A percentile compares a stretch with the other conserved stretches of the same genome.
Conservation (phyloP, 2,329 filamentous ascomycete genomes). For the Sporothrix inflata region DNA sequence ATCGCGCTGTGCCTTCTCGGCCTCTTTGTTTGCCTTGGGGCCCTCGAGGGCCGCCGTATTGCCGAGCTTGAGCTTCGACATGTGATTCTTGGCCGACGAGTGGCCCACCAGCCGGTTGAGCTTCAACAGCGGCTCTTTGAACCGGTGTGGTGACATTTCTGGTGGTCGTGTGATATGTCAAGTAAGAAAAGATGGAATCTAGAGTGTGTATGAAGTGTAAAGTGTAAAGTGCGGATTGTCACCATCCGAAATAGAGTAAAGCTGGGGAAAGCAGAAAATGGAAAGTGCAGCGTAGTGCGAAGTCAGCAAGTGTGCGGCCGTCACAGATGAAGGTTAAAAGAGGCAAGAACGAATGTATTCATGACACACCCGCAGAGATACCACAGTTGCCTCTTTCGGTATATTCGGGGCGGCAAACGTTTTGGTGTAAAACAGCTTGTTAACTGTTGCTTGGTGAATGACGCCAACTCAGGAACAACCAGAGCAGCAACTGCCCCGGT, state of each 20-base stretch:
- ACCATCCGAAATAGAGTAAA: neutral
- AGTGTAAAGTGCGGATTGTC: too few relatives aligned
- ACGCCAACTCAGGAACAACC: neutral
- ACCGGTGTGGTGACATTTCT: slow-evolving; percentile 40
- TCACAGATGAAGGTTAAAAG: neutral
- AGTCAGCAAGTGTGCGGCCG: neutral
- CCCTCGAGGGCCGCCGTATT: slow-evolving; percentile 43
- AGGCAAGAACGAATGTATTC: neutral
- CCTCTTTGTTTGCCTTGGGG: slow-evolving; percentile 36
- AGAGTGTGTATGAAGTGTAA: neutral
- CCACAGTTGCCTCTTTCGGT: neutral
- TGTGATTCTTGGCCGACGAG: slow-evolving; percentile 45
- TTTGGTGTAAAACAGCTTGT: neutral
- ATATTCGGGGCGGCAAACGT: neutral
- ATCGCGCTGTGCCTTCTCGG: slow-evolving; percentile 40
- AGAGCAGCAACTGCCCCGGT: neutral
- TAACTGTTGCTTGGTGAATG: too few relatives aligned
- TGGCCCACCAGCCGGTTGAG: slow-evolving; percentile 47
- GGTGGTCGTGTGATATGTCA: neutral
- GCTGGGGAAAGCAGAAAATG: neutral
- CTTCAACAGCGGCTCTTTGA: slow-evolving; percentile 45
- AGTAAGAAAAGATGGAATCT: neutral
- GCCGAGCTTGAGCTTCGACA: slow-evolving; percentile 45
- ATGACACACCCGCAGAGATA: neutral
- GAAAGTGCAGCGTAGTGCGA: neutral